Percentiles rank a stretch among this genome's conserved stretches.
Conservation (phyloP, 140 eudicot genomes). For the Oenanthe javanica region DNA sequence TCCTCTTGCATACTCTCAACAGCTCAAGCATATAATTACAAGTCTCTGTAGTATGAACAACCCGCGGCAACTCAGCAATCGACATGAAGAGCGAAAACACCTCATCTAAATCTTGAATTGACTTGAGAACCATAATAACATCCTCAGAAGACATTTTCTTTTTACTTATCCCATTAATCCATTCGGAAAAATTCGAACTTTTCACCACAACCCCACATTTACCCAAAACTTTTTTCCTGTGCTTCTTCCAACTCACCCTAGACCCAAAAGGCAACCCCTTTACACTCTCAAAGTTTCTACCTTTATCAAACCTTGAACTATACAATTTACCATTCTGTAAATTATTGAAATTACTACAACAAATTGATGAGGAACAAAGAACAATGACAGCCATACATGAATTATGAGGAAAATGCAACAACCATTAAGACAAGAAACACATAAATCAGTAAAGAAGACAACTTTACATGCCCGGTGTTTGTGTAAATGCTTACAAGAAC, state of each 20-base stretch:
- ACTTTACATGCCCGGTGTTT: conserved; percentile 13
- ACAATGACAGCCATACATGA: conserved; percentile 44
- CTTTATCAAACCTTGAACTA: conserved; percentile 21
- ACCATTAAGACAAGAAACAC: background rate
- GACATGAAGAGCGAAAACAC: conserved; percentile 51
- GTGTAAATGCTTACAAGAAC: conserved; percentile 13
- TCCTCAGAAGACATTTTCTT: conserved; percentile 39
- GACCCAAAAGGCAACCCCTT: conserved; percentile 35
- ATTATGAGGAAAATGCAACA: conserved; percentile 10
- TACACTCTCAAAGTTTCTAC: conserved; percentile 15
- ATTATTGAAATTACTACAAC: conserved; percentile 17
- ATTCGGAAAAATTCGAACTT: conserved; percentile 29
- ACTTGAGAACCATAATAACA: conserved; percentile 42
- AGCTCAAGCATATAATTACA: conserved; percentile 87
- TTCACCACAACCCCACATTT: conserved; percentile 32
- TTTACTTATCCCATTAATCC: conserved; percentile 17
- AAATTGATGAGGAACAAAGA: conserved; percentile 40
- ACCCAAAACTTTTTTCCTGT: conserved; percentile 29
- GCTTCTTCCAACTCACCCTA: conserved; percentile 47
- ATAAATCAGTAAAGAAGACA: background rate
- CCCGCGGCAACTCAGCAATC: conserved; percentile 45
- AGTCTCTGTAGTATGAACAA: conserved; percentile 66
- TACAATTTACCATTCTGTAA: conserved; percentile 5
- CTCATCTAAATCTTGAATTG: conserved; percentile 39
- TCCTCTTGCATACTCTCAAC: conserved; percentile 39